A percentile compares a stretch with the other conserved stretches of the same genome.
These are phyloP conservation scores for Fusarium euwallaceae DNA, from an alignment of 2,329 filamentous ascomycete genomes.

Conservation along the genomic window DNA sequence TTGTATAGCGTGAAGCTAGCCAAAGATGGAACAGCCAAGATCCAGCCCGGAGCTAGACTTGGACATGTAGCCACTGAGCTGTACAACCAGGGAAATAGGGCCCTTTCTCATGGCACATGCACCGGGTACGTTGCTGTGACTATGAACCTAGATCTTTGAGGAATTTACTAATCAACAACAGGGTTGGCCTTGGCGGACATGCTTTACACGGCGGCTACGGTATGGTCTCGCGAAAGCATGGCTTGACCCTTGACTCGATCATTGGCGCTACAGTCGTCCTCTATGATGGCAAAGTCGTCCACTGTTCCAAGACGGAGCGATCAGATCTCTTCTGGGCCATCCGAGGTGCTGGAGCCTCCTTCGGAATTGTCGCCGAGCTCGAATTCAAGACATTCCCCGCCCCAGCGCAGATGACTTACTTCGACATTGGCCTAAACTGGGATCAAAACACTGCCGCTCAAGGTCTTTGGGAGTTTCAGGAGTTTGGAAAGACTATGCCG, in stretches of 20 bases:
- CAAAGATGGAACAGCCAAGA: conserved; percentile 39
- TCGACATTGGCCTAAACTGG: conserved; percentile 40
- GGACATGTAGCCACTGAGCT: conserved; percentile 61
- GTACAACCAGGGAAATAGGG: conserved; percentile 56
- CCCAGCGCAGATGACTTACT: conserved; percentile 37
- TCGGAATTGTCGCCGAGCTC: conserved; percentile 50
- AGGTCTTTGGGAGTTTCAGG: conserved; percentile 44
- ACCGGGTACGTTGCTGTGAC: conserved; percentile 55
- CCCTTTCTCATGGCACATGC: conserved; percentile 65
- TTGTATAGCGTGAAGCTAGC: conserved; percentile 51
- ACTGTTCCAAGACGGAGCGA: conserved; percentile 44
- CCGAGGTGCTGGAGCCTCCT: conserved; percentile 49
- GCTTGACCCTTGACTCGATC: conserved; percentile 48
- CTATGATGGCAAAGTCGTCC: conserved; percentile 43
- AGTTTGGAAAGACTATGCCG: conserved; percentile 46
- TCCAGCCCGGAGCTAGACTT: conserved; percentile 62
- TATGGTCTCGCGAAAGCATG: conserved; percentile 49
- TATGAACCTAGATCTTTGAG: neutral
- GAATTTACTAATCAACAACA: conserved; percentile 17
- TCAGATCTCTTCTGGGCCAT: conserved; percentile 49
- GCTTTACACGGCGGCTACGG: conserved; percentile 50
- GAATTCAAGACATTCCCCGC: conserved; percentile 47
- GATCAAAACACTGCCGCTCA: conserved; percentile 33
- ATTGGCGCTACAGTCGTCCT: conserved; percentile 48
- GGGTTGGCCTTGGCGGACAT: conserved; percentile 50